These are phyloP conservation scores for Amaranthus hypochondriacus DNA, from an alignment of 148 eudicot species.

Conservation along the genomic window DNA sequence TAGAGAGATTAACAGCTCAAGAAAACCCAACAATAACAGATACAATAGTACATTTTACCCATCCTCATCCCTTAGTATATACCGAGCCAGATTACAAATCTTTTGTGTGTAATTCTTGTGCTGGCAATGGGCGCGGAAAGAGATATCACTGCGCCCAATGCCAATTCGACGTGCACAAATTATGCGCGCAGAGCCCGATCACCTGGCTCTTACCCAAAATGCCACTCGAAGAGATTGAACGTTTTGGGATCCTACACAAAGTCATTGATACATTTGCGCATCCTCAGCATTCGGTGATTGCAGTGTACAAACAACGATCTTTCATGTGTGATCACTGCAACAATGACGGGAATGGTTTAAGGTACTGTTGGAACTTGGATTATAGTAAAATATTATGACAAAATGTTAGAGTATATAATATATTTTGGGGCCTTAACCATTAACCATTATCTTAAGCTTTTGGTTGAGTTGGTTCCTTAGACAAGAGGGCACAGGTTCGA, in stretches of 20 bases:
- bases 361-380: background rate
- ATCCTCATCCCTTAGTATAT: conserved; percentile 17
- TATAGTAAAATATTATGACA: too few species aligned
- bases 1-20: conserved; percentile 6
- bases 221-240: conserved; percentile 12
- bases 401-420: too few species aligned
- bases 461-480: too few species aligned
- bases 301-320: conserved; percentile 14
- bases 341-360: conserved; percentile 21
- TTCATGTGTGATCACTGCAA: conserved; percentile 29
- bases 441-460: too few species aligned
- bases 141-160: conserved; percentile 18
- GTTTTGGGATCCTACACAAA: background rate
- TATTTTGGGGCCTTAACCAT: too few species aligned
- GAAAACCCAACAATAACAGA: background rate
- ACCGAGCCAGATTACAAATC: background rate
- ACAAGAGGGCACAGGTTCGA: too few species aligned
- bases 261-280: conserved; percentile 20
- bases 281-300: conserved; percentile 17
- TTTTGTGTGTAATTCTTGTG: conserved; percentile 14
- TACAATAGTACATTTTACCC: conserved; percentile 15
- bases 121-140: conserved; percentile 1
- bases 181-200: conserved; percentile 15
- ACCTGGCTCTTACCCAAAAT: conserved; percentile 20
- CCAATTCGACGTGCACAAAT: conserved; percentile 23